Conservation (phyloP, 106 monocot genomes). For the Phalaenopsis aphrodite region DNA sequence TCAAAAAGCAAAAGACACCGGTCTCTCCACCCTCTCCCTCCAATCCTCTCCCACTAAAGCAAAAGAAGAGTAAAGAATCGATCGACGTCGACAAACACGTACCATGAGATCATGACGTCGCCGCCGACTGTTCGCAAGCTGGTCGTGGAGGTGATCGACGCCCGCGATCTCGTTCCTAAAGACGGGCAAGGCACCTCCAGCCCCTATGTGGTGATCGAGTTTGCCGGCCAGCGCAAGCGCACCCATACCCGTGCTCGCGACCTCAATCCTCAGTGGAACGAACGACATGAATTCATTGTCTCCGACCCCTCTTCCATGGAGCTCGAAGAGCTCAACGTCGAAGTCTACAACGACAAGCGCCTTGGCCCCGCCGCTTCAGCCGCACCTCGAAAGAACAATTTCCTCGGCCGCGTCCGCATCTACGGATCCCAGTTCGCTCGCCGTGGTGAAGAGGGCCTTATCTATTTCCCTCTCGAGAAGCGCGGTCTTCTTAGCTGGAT, state of each 20-base stretch:
- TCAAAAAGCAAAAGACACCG: neutral
- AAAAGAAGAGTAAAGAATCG: neutral
- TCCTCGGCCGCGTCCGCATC: conserved; percentile 77
- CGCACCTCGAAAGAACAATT: conserved; percentile 56
- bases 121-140: conserved; percentile 42
- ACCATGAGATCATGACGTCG: conserved; percentile 23
- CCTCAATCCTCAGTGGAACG: conserved; percentile 85
- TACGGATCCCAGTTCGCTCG: conserved; percentile 72
- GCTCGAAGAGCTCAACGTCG: conserved; percentile 66
- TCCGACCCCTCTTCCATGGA: conserved; percentile 60
- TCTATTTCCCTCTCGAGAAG: conserved; percentile 93
- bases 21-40: neutral
- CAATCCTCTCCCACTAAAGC: neutral
- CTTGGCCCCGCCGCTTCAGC: conserved; percentile 21
- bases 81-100: neutral
- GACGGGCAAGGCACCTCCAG: conserved; percentile 86
- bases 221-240: conserved; percentile 85
- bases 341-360: conserved; percentile 75
- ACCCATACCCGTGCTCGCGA: conserved; percentile 53
- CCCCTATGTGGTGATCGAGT: conserved; percentile 81
- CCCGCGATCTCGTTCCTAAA: conserved; percentile 83
- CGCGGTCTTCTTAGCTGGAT: conserved; percentile 75
- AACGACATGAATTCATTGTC: conserved; percentile 72
- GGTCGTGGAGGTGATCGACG: conserved; percentile 76
- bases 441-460: conserved; percentile 70